These are phyloP conservation scores for Aspergillus alliaceus DNA, from an alignment of 2,329 filamentous ascomycete species.

Conservation along the genomic window DNA sequence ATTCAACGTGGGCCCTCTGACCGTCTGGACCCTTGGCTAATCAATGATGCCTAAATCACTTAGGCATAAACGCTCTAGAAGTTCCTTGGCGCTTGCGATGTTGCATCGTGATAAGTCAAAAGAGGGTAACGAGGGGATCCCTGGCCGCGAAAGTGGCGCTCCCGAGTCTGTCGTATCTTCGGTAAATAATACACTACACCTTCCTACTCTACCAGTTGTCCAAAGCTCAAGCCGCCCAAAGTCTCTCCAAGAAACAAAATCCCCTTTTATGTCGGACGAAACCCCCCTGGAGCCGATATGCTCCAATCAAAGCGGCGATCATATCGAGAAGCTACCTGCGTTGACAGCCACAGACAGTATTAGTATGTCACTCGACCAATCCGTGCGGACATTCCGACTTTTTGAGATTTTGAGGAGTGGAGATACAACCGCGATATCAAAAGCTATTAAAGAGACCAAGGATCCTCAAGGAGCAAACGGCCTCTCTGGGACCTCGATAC, in stretches of 20 bases:
- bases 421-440: slow-evolving; percentile 86
- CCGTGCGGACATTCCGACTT: slow-evolving; percentile 87
- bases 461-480: slow-evolving; percentile 50
- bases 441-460: slow-evolving; percentile 66
- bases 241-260: slow-evolving; percentile 23
- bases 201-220: slow-evolving; percentile 29
- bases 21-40: slow-evolving; percentile 23
- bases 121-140: slow-evolving; percentile 33
- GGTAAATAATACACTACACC: slow-evolving; percentile 26
- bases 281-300: slow-evolving; percentile 27
- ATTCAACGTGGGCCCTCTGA: background rate
- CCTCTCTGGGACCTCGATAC: slow-evolving; percentile 73
- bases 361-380: slow-evolving; percentile 75
- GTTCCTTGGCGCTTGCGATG: slow-evolving; percentile 54
- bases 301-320: slow-evolving; percentile 25
- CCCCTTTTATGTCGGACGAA: slow-evolving; percentile 23
- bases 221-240: slow-evolving; percentile 33
- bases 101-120: slow-evolving; percentile 55
- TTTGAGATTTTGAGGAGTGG: slow-evolving; percentile 90
- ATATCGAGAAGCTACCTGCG: slow-evolving; percentile 35
- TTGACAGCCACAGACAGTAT: slow-evolving; percentile 31
- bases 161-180: slow-evolving; percentile 26
- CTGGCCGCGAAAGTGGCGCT: slow-evolving; percentile 25
- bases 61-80: slow-evolving; percentile 56
- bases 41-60: slow-evolving; percentile 27